Evolutionary conservation across 78 protist species (phyloP).

Genomic region (Dictyostelium discoideum): DNA sequence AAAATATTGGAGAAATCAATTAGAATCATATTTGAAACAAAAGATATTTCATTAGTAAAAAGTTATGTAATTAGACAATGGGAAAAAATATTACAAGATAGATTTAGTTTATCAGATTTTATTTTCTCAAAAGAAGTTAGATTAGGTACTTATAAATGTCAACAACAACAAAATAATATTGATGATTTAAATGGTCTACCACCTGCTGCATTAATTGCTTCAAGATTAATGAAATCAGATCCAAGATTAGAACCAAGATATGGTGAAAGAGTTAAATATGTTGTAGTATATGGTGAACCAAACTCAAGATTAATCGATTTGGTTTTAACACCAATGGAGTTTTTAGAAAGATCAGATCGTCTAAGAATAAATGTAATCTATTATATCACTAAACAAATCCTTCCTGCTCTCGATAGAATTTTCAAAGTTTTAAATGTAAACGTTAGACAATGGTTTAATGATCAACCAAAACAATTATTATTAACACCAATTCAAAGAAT

Average conservation of each 20-base stretch:
- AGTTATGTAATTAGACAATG: constrained; percentile 76
- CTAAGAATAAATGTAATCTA: constrained; percentile 65
- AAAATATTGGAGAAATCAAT: constrained; percentile 83
- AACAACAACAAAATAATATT: neutral
- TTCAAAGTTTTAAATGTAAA: constrained; percentile 87
- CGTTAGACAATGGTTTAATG: constrained; percentile 59
- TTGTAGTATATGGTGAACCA: constrained; percentile 86
- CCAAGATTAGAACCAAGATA: constrained; percentile 90
- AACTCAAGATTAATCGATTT: constrained; percentile 83
- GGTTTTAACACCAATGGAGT: constrained; percentile 82
- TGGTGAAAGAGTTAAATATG: constrained; percentile 90
- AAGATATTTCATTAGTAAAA: constrained; percentile 88
- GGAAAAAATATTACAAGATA: constrained; percentile 73
- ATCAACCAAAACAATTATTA: constrained; percentile 45
- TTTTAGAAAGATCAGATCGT: neutral
- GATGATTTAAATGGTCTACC: constrained; percentile 56
- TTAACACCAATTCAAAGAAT: constrained; percentile 38
- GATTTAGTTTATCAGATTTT: constrained; percentile 81
- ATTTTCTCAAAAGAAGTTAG: constrained; percentile 93
- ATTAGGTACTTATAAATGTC: constrained; percentile 76
- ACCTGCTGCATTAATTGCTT: constrained; percentile 88
- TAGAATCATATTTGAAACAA: constrained; percentile 82
- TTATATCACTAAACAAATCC: constrained; percentile 92
- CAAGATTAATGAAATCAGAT: constrained; percentile 71
- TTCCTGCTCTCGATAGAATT: constrained; percentile 90